Base-by-base conservation (phyloP, 1,284 basidiomycete species). In the Marasmius oreades region DNA sequence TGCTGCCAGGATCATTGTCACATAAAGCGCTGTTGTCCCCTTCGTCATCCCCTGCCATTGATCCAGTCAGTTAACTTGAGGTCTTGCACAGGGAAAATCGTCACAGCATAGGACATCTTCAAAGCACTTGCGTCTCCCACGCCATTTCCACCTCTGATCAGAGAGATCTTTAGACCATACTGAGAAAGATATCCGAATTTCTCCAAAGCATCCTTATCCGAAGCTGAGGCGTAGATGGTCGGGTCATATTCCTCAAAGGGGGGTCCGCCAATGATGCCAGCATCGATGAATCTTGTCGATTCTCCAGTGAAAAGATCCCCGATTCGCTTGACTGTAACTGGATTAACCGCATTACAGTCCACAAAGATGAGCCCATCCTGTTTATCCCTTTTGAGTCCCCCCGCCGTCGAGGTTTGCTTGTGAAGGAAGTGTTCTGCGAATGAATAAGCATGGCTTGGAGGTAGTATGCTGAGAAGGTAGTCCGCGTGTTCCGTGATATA, bases 81-180 rank as follows among this genome's bases (percentile, higher is more conserved):
- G 8, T 48, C 24, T 23, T 10, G 28, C 11, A 18, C 23, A 51
- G 28, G 7, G 11, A n/a, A 50, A 28, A 5, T 22, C 16, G 77
- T 67, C 57, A 85, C 82, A 54, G 80, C 80, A 65, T 85, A 82
- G 16, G 81, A 80, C 82, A 85, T 84, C 67, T 85, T 85, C 59
- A 85, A 64, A 4, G 81, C 81, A 61, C 81, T 85, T 3, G 83
- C 83, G 60, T 79, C 81, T 5, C 85, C 81, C 18, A 84, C 68
- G 1, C 76, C 76, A 1, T 70, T 73, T 22, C 76, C 77, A 54
- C 79, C 76, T 28, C 64, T 73, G 61, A 85, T 63, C 1, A 72
- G 61, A 8, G 72, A 74, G 11, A 81, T 69, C 62, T 76, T 79
- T 37, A 83, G 61, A 6, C 82, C 81, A 58, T 72, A 74, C 55